Base-by-base conservation (phyloP, 371 early-diverging fungal genomes). In the Rhizopus stolonifer region DNA sequence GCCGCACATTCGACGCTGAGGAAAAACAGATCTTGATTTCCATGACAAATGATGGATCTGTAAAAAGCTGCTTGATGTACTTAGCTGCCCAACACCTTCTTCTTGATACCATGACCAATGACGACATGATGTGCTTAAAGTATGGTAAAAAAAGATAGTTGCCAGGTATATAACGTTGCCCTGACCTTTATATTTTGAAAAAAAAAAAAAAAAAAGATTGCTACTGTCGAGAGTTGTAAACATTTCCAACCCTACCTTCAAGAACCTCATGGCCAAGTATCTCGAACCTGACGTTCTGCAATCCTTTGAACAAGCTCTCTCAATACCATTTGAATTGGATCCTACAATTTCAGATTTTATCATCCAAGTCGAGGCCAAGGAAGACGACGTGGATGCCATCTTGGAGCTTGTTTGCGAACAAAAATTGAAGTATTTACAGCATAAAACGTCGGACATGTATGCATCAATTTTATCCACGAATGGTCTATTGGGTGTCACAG, bases 21-120 rank as follows among this genome's bases (percentile, higher is more conserved):
- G 34, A 34, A 34, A 34, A 34, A 34, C 34, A 34, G 34, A n/a
- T 34, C 34, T 34, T 34, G 34, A 34, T 34, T 34, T 34, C 34
- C 34, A 34, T 34, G 34, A 34, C 34, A 34, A 34, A 34, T 34
- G 34, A 34, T 34, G 34, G 34, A 34, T 34, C 34, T 34, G 34
- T 34, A n/a, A 34, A 34, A 34, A 34, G 34, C 34, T 34, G 34
- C 34, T 34, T n/a, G 34, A 34, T 34, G 34, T 34, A 34, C 34
- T 34, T 34, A 34, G 34, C 34, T 34, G 34, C 34, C 34, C 34
- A 34, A 34, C 34, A 34, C 34, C 34, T 34, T 34, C 34, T 34
- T 34, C 34, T 34, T 34, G 34, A 34, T 34, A 34, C 34, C 34
- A 34, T 34, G 34, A 34, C 34, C 34, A n/a, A 34, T 34, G 34